Evolutionary conservation across 2,329 filamentous ascomycete species (phyloP), one percentile per base, ranked within the genome.

Genomic region (Pyrenophora teres): DNA sequence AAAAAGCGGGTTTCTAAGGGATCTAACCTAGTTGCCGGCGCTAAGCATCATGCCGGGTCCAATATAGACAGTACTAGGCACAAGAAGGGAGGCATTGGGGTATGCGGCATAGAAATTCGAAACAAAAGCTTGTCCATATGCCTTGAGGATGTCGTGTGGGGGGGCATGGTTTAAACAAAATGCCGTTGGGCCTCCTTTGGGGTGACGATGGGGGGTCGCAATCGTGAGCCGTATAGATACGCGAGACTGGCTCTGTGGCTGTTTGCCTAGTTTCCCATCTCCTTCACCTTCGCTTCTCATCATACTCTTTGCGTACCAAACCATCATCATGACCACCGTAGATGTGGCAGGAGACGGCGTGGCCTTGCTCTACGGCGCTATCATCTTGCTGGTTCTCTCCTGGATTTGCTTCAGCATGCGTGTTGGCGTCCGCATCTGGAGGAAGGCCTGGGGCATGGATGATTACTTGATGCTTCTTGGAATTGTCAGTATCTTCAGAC

Each of bases 361-460:
- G 37, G 52, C 54, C 6, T 47, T 63, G 15, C 16, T 59, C 18
- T 62, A 62, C 32, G 56, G 56, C 6, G 49, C 59, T 1, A 60
- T 62, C 10, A 41, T 60, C 10, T 43, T 63, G 40, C 46, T 63
- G 8, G 51, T 59, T 4, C 32, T 63, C 52, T 53, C 50, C 18
- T 63, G 60, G 60, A n/a, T 62, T 19, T 50, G 52, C 8, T 61
- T 63, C 32, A 50, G 40, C 33, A 52, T 63, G 52, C 57, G 60
- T 10, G 38, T 57, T 15, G 48, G 59, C 10, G 60, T 63, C 8
- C 55, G 60, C n/a, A 12, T 57, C 5, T 57, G 57, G 59, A 49
- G 60, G 36, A 56, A 62, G 40, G 49, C 52, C 3, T 51, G 52
- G 18, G 57, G 55, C 1, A 47, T 54, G 43, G 55, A 56, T 40